Evolutionary conservation across 2,329 filamentous ascomycete genomes (phyloP).

Genomic region (Arachnopeziza araneosa): DNA sequence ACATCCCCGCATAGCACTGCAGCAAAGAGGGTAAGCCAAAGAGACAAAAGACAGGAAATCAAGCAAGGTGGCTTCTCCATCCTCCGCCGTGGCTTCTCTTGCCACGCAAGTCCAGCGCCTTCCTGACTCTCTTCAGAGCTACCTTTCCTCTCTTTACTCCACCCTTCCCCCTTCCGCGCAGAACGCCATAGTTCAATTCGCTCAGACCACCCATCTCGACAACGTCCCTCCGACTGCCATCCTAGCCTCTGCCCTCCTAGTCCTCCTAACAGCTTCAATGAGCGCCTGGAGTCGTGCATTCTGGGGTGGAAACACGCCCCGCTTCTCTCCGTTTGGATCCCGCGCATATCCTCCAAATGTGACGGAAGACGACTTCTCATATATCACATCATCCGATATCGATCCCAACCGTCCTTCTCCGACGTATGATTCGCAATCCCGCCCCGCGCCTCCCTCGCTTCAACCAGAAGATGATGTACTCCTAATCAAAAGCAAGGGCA

Average conservation of each 20-base stretch:
- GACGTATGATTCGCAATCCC: conserved; percentile 37
- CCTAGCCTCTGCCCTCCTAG: conserved; percentile 20
- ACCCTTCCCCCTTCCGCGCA: conserved; percentile 30
- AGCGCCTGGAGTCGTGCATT: conserved; percentile 29
- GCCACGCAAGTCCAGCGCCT: conserved; percentile 50
- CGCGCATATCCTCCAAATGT: conserved; percentile 50
- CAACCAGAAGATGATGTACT: conserved; percentile 63
- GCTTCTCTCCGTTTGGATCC: conserved; percentile 29
- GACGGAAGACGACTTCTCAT: conserved; percentile 72
- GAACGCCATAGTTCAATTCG: conserved; percentile 22
- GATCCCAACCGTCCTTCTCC: conserved; percentile 35
- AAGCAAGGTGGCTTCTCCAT: conserved; percentile 30
- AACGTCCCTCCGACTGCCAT: conserved; percentile 22
- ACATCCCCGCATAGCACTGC: neutral
- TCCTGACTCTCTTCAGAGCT: conserved; percentile 43
- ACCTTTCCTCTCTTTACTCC: conserved; percentile 47
- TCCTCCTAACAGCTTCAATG: conserved; percentile 29
- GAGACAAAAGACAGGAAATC: conserved; percentile 14
- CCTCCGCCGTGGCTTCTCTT: conserved; percentile 48
- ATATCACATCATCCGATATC: conserved; percentile 75
- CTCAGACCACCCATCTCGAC: conserved; percentile 27
- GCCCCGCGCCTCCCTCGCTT: conserved; percentile 33
- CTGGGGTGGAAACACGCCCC: conserved; percentile 22
- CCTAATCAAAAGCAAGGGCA: conserved; percentile 61
- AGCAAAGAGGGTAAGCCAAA: conserved; percentile 6